These are phyloP conservation scores for Pleurotus djamor DNA, from an alignment of 768 basidiomycete genomes.

Conservation along the genomic window DNA sequence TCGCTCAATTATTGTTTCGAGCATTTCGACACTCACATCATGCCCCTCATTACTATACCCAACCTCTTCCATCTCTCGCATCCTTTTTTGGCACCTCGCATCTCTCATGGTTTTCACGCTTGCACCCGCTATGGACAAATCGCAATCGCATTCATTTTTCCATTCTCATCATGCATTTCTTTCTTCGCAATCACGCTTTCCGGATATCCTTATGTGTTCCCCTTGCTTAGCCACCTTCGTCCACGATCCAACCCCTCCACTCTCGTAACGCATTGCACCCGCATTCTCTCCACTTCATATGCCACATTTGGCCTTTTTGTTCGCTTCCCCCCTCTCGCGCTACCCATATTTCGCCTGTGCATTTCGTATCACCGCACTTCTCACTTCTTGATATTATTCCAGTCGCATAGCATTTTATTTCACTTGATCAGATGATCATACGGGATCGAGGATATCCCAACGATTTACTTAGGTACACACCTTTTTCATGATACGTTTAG, in stretches of 20 bases:
- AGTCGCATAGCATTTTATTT: background rate
- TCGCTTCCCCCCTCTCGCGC: background rate
- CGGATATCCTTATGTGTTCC: conserved; percentile 7
- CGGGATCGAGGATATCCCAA: conserved; percentile 6
- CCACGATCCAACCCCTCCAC: background rate
- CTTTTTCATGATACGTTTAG: background rate
- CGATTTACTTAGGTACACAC: conserved; percentile 1
- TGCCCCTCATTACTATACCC: background rate
- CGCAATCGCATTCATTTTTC: conserved; percentile 2
- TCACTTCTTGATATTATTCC: background rate
- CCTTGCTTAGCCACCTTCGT: background rate
- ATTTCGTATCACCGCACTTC: conserved; percentile 2
- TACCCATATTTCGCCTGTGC: conserved; percentile 4
- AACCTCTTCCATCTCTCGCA: background rate
- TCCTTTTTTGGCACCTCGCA: background rate
- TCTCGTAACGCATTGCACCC: background rate
- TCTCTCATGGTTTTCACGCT: background rate
- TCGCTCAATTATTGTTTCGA: conserved; percentile 7
- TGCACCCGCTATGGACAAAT: conserved; percentile 3
- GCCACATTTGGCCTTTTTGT: background rate
- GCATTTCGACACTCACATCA: background rate
- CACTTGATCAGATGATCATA: conserved; percentile 5
- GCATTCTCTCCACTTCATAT: conserved; percentile 4
- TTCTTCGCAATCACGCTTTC: background rate
- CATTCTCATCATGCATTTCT: background rate